Conservation (phyloP, 2,329 filamentous ascomycete genomes). For the Penicillium freii region DNA sequence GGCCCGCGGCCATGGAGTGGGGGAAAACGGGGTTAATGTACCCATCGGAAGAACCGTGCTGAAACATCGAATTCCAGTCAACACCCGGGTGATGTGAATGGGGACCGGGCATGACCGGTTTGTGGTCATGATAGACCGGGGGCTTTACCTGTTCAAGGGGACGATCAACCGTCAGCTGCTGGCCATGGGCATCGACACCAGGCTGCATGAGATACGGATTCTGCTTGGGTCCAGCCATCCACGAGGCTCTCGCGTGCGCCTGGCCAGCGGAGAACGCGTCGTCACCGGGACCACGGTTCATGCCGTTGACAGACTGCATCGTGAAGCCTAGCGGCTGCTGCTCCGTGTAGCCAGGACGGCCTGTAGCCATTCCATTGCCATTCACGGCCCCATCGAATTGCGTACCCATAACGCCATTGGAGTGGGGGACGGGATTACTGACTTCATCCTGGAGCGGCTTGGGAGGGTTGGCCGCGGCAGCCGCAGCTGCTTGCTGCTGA, state of each 20-base stretch:
- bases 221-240: slow-evolving; percentile 47
- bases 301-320: slow-evolving; percentile 44
- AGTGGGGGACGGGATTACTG: slow-evolving; percentile 44
- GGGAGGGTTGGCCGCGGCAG: slow-evolving; percentile 42
- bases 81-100: slow-evolving; percentile 59
- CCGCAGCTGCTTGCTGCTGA: slow-evolving; percentile 34
- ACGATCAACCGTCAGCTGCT: slow-evolving; percentile 47
- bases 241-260: slow-evolving; percentile 40
- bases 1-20: slow-evolving; percentile 66
- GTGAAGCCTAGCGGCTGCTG: slow-evolving; percentile 45
- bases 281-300: slow-evolving; percentile 41
- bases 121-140: slow-evolving; percentile 41
- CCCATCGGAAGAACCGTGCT: slow-evolving; percentile 66
- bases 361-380: slow-evolving; percentile 41
- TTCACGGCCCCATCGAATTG: slow-evolving; percentile 45
- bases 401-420: slow-evolving; percentile 44
- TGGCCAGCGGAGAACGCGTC: slow-evolving; percentile 38
- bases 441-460: slow-evolving; percentile 48
- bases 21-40: slow-evolving; percentile 62
- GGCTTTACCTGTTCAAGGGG: slow-evolving; percentile 45
- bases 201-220: slow-evolving; percentile 45
- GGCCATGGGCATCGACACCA: slow-evolving; percentile 41
- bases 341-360: slow-evolving; percentile 41
- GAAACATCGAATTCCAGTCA: slow-evolving; percentile 79
- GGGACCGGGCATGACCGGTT: slow-evolving; percentile 59